Evolutionary conservation across 2,329 filamentous ascomycete genomes (phyloP).

Genomic region (Pseudocercospora fijiensis): DNA sequence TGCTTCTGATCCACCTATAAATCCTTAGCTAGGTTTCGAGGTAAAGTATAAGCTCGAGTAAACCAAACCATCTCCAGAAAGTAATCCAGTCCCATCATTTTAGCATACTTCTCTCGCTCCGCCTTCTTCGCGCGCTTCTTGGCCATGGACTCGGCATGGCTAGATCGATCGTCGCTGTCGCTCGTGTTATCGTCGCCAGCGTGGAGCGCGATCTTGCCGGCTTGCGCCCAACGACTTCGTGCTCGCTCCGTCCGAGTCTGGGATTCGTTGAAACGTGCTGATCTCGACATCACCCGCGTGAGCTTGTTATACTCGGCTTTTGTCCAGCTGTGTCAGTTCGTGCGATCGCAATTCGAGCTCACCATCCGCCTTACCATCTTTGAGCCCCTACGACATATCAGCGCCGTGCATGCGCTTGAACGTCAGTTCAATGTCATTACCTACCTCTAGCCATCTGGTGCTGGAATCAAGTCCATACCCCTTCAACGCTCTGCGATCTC

Average conservation of each 20-base stretch:
- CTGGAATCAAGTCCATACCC: conserved; percentile 69
- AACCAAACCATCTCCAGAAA: conserved; percentile 82
- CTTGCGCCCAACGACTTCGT: conserved; percentile 72
- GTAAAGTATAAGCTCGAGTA: too few relatives aligned
- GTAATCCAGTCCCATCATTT: conserved; percentile 81
- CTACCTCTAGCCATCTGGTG: conserved; percentile 69
- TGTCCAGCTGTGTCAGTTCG: conserved; percentile 18
- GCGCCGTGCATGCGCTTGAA: conserved; percentile 5
- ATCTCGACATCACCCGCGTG: conserved; percentile 48
- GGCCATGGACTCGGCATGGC: conserved; percentile 37
- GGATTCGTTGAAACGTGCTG: conserved; percentile 36
- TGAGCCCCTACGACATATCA: conserved; percentile 31
- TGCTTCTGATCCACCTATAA: conserved; percentile 70
- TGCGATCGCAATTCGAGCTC: not conserved
- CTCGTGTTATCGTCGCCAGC: conserved; percentile 67
- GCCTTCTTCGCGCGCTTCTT: conserved; percentile 47
- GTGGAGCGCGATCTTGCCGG: conserved; percentile 66
- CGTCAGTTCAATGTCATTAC: conserved; percentile 27
- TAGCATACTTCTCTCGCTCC: conserved; percentile 64
- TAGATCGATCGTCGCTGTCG: conserved; percentile 42
- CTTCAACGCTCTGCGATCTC: conserved; percentile 66
- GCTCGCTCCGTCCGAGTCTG: conserved; percentile 36
- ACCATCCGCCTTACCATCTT: conserved; percentile 35
- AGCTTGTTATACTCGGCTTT: conserved; percentile 55
- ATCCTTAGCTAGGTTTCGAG: too few relatives aligned